A percentile compares a stretch with the other conserved stretches of the same genome.
Evolutionary conservation across 768 basidiomycete species (phyloP).

Genomic region (Mycena sanguinolenta): DNA sequence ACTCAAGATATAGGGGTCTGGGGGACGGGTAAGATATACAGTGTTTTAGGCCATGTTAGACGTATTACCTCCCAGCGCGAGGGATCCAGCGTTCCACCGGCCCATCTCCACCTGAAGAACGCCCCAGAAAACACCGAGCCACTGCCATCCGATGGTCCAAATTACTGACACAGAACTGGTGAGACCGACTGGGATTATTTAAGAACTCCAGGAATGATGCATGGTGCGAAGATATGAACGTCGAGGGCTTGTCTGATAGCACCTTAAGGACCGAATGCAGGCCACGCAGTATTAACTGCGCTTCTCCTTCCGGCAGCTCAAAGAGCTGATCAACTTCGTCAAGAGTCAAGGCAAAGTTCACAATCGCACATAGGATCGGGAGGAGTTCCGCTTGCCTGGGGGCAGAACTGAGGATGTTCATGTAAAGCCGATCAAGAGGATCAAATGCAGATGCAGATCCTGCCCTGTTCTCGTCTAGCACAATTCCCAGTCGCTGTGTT

Average conservation of each 20-base stretch:
- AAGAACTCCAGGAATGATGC: too few relatives aligned
- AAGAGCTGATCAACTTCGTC: not conserved
- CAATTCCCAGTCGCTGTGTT: too few relatives aligned
- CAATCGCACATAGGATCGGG: not conserved
- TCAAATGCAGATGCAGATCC: too few relatives aligned
- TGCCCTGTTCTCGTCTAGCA: not conserved
- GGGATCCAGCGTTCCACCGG: too few relatives aligned
- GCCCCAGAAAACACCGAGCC: not conserved
- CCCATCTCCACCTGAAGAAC: too few relatives aligned
- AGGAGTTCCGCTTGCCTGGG: not conserved
- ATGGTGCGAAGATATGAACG: not conserved
- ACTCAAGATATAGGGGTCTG: too few relatives aligned
- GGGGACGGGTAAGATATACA: too few relatives aligned
- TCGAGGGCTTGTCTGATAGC: too few relatives aligned
- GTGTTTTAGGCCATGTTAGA: too few relatives aligned
- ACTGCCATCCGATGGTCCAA: not conserved
- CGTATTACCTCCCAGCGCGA: too few relatives aligned
- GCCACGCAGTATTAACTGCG: not conserved
- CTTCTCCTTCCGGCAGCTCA: not conserved
- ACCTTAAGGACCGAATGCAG: not conserved
- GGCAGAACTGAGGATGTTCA: not conserved
- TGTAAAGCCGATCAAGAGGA: not conserved
- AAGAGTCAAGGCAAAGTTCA: not conserved
- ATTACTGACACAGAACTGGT: not conserved
- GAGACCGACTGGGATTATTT: too few relatives aligned